These are phyloP conservation scores for Stropharia rugosoannulata DNA, from an alignment of 768 basidiomycete species.

Conservation along the genomic window DNA sequence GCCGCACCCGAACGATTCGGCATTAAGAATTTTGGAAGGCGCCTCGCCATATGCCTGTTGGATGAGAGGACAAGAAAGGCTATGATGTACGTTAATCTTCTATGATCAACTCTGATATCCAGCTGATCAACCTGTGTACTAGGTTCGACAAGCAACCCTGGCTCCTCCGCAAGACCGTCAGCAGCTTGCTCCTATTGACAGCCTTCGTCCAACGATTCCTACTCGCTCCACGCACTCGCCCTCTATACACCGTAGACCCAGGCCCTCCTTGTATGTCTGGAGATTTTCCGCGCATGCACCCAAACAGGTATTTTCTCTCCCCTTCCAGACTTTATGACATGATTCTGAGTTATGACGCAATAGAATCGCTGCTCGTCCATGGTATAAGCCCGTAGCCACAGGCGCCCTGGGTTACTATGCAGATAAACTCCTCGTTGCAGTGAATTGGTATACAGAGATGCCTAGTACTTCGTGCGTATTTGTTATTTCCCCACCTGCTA, in stretches of 20 bases:
- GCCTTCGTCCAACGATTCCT: conserved; percentile 36
- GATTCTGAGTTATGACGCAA: not conserved
- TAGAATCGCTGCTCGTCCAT: conserved; percentile 38
- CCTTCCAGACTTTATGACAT: not conserved
- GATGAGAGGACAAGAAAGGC: conserved; percentile 44
- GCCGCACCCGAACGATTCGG: conserved; percentile 36
- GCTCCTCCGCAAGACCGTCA: conserved; percentile 28
- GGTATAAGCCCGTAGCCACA: conserved; percentile 43
- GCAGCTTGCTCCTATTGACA: conserved; percentile 18
- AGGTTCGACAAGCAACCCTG: conserved; percentile 39
- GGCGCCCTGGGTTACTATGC: conserved; percentile 23
- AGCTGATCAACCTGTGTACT: not conserved
- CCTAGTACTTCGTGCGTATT: conserved; percentile 35
- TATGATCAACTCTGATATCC: not conserved
- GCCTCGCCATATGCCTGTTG: conserved; percentile 34
- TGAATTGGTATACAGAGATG: conserved; percentile 35
- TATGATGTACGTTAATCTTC: conserved; percentile 38
- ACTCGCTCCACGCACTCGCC: conserved; percentile 33
- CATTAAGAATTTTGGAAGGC: conserved; percentile 32
- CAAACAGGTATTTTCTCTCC: conserved; percentile 25
- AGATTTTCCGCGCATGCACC: conserved; percentile 31
- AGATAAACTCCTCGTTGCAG: conserved; percentile 30
- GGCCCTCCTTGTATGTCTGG: conserved; percentile 20
- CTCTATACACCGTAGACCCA: conserved; percentile 19
- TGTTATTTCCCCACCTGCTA: not conserved